Conservation (phyloP, 2,329 filamentous ascomycete species). For the Capronia epimyces region DNA sequence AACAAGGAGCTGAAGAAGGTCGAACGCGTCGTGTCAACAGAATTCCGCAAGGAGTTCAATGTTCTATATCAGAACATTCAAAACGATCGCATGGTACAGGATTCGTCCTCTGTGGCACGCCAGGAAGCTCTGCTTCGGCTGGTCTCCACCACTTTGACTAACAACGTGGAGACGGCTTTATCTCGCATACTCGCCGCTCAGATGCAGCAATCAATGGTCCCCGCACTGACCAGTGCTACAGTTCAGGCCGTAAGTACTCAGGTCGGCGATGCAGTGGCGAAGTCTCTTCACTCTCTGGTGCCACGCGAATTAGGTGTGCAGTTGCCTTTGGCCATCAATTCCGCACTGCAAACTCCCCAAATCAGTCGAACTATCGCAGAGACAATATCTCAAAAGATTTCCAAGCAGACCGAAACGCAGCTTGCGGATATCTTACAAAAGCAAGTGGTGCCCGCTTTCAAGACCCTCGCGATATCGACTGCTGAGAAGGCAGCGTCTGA, state of each 20-base stretch:
- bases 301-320: conserved; percentile 67
- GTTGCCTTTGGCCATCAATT: conserved; percentile 62
- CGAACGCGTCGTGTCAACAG: conserved; percentile 39
- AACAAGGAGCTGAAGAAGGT: conserved; percentile 57
- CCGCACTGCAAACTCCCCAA: conserved; percentile 67
- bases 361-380: conserved; percentile 68
- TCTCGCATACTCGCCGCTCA: conserved; percentile 69
- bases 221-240: conserved; percentile 64
- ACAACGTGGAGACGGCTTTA: conserved; percentile 70
- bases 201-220: conserved; percentile 70
- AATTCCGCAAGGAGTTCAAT: conserved; percentile 52
- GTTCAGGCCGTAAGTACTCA: conserved; percentile 65
- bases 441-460: conserved; percentile 62
- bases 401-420: conserved; percentile 63
- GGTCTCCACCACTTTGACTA: conserved; percentile 62
- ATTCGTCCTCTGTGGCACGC: conserved; percentile 58
- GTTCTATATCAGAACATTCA: conserved; percentile 57
- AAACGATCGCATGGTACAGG: conserved; percentile 63
- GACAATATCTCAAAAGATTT: conserved; percentile 61
- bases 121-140: conserved; percentile 64
- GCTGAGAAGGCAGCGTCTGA: conserved; percentile 64
- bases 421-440: conserved; percentile 57
- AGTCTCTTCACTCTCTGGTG: conserved; percentile 60
- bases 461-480: conserved; percentile 58
- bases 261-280: conserved; percentile 62